Percentiles rank a stretch among this genome's conserved stretches.
Evolutionary conservation across 2,329 filamentous ascomycete genomes (phyloP).

Genomic region (Paramyrothecium sp.): DNA sequence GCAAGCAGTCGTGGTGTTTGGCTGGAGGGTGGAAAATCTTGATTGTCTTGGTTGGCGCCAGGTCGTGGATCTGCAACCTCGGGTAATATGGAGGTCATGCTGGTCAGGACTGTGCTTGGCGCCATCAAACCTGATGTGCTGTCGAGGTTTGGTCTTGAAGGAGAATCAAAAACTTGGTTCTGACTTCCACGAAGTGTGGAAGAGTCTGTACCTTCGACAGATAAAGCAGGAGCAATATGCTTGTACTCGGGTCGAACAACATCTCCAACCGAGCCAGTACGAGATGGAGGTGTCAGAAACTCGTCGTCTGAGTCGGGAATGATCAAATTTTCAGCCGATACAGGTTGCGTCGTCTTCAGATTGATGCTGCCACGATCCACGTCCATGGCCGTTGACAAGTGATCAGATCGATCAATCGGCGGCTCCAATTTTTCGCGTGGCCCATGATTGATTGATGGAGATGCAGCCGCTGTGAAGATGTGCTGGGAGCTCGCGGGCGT

Average conservation of each 20-base stretch:
- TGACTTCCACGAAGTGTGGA: not conserved
- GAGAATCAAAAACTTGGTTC: not conserved
- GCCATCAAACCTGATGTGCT: not conserved
- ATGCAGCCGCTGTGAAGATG: constrained; percentile 13
- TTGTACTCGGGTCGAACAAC: not conserved
- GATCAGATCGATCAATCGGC: not conserved
- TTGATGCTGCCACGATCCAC: too few relatives aligned
- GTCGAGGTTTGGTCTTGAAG: not conserved
- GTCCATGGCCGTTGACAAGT: too few relatives aligned
- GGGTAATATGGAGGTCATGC: not conserved
- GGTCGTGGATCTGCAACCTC: not conserved
- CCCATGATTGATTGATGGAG: constrained; percentile 1
- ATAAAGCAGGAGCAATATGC: not conserved
- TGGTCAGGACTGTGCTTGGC: not conserved
- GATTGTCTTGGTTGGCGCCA: not conserved
- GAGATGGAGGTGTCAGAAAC: constrained; percentile 35
- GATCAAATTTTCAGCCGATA: constrained; percentile 30
- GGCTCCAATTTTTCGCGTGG: not conserved
- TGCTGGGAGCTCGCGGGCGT: not conserved
- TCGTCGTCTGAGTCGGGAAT: constrained; percentile 60
- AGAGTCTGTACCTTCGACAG: not conserved
- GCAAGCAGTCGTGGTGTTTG: constrained; percentile 25
- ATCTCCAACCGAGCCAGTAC: constrained; percentile 13
- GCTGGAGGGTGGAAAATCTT: constrained; percentile 12
- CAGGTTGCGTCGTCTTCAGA: constrained; percentile 1